Base-by-base conservation (phyloP, 768 basidiomycete genomes). In the Amanita molliuscula region DNA sequence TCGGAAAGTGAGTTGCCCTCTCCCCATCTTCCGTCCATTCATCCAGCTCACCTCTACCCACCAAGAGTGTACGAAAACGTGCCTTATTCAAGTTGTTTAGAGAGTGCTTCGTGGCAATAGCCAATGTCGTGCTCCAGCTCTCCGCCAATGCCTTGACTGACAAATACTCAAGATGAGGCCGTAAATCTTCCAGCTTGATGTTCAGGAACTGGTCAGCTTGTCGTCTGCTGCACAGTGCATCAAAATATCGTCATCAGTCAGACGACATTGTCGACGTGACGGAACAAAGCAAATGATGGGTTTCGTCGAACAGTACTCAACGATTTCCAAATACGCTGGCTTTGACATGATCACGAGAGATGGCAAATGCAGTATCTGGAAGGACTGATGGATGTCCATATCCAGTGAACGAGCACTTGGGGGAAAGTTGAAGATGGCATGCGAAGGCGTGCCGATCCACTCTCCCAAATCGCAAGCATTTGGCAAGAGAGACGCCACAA, bases 301-400 rank as follows among this genome's bases (percentile, higher is more conserved):
- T 58, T 88, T 89, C 3, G 78, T 74, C 0, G 82, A 76, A 0
- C 95, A 84, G 55, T 92, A 83, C 61, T 99, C 95, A 37, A 82
- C 70, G 53, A 97, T 86, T 26, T 93, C 84, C 6, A 98, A 78
- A 63, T 97, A 98, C 0, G 95, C 89, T 0, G 96, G 96, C 62
- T 98, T 98, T 7, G 94, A 93, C 96, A 99, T 98, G 53, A 98
- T 91, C 95, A 99, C 97, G 36, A 99, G 72, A 0, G 93, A 96
- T 0, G 96, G 93, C 80, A 95, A 96, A 61, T 98, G 96, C n/a
- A 93, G 90, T 41, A 93, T 89, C 23, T 79, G 79, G 72, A 96
- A 99, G 36, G 88, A 92, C 60, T 99, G 70, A 61, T 98, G 94
- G 43, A 99, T 93, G 52, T 97, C 92, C 82, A 99, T 88, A 55